These are phyloP conservation scores for Sugiyamaella paludigena DNA, from an alignment of 1,139 yeast genomes.

Conservation along the genomic window DNA sequence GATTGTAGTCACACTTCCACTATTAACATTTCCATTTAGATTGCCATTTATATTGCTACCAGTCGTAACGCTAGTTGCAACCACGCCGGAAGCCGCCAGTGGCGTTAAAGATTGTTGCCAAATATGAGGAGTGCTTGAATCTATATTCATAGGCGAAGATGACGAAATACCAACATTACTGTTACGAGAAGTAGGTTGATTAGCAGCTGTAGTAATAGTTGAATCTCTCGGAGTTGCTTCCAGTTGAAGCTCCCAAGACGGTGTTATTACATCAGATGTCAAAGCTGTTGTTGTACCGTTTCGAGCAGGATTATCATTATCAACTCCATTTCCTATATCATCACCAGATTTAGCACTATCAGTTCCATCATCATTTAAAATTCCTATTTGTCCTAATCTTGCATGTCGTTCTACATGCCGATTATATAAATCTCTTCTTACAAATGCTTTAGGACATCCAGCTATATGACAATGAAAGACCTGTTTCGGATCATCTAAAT, in stretches of 20 bases:
- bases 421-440: constrained; percentile 51
- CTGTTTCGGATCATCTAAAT: constrained; percentile 36
- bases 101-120: too few relatives aligned
- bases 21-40: too few relatives aligned
- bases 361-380: neutral
- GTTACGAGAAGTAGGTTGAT: too few relatives aligned
- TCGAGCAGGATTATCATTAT: too few relatives aligned
- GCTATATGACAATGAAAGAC: constrained; percentile 50
- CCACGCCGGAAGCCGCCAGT: too few relatives aligned
- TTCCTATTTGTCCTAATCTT: neutral
- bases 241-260: neutral
- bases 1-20: too few relatives aligned
- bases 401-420: constrained; percentile 40
- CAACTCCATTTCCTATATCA: neutral
- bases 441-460: constrained; percentile 57
- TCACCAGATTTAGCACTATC: neutral
- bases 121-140: too few relatives aligned
- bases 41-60: too few relatives aligned
- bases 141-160: too few relatives aligned
- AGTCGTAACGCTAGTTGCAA: too few relatives aligned
- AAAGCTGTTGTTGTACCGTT: neutral
- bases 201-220: too few relatives aligned
- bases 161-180: too few relatives aligned
- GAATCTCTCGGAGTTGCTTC: neutral
- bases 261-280: neutral